A percentile compares a stretch with the other conserved stretches of the same genome.
These are phyloP conservation scores for Dimocarpus longan DNA, from an alignment of 345 rosid genomes.

Conservation along the genomic window DNA sequence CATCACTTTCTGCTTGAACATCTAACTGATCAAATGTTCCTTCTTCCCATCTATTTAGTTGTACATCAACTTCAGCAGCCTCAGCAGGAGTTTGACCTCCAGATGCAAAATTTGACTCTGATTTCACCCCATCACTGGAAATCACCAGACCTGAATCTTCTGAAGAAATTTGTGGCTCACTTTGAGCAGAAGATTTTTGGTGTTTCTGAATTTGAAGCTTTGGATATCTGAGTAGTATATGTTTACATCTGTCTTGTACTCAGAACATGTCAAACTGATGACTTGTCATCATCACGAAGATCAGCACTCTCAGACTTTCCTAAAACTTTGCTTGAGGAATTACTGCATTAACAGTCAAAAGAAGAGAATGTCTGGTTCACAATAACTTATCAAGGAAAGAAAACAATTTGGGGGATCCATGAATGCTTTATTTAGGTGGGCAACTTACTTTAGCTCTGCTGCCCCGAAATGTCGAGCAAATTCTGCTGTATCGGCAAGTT, in stretches of 20 bases:
- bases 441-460: conserved; percentile 53
- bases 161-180: conserved; percentile 28
- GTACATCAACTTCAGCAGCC: conserved; percentile 31
- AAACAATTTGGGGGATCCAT: conserved; percentile 3
- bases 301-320: conserved; percentile 26
- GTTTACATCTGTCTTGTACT: conserved; percentile 28
- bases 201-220: conserved; percentile 26
- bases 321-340: conserved; percentile 26
- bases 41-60: conserved; percentile 32
- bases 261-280: conserved; percentile 16
- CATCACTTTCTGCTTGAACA: conserved; percentile 27
- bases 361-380: no score
- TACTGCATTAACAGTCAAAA: no score
- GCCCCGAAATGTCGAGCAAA: conserved; percentile 57
- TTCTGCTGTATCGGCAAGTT: conserved; percentile 37
- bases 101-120: conserved; percentile 31
- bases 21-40: conserved; percentile 20
- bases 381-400: background rate
- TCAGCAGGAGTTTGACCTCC: conserved; percentile 28
- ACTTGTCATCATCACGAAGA: conserved; percentile 23
- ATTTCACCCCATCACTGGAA: conserved; percentile 31
- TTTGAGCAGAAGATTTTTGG: conserved; percentile 42
- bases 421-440: conserved; percentile 7
- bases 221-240: conserved; percentile 30
- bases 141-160: conserved; percentile 32